phyloP scores from a whole-genome alignment of 1,284 basidiomycete species.

The Clitocybe nebularis region DNA sequence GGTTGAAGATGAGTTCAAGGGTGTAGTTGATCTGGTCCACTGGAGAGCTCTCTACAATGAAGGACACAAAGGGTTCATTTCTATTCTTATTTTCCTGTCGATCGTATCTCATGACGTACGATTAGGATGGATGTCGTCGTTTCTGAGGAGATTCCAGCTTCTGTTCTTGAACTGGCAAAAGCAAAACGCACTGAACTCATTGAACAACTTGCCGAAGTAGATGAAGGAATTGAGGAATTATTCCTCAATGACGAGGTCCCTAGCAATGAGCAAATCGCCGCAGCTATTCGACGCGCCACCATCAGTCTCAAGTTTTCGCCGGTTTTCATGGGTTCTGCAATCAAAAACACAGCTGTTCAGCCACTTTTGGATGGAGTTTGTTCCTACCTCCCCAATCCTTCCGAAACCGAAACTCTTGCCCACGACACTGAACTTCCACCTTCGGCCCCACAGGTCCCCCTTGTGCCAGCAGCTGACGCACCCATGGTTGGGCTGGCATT shows the following conservation, averaged over 20 bases:
- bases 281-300: slow-evolving; percentile 88
- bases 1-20: slow-evolving; percentile 82
- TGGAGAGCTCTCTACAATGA: slow-evolving; percentile 97
- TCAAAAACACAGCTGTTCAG: slow-evolving; percentile 98
- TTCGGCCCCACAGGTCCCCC: slow-evolving; percentile 65
- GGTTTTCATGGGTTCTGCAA: slow-evolving; percentile 95
- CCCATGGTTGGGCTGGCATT: slow-evolving; percentile 95
- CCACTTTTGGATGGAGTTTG: slow-evolving; percentile 94
- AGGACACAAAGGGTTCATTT: slow-evolving; percentile 85
- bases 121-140: slow-evolving; percentile 75
- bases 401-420: slow-evolving; percentile 78
- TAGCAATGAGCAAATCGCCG: slow-evolving; percentile 69
- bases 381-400: slow-evolving; percentile 91
- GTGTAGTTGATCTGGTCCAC: slow-evolving; percentile 91
- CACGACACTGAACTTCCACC: slow-evolving; percentile 77
- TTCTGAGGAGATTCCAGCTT: slow-evolving; percentile 84
- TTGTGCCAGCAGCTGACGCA: slow-evolving; percentile 79
- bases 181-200: slow-evolving; percentile 89
- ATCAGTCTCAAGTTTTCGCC: slow-evolving; percentile 90
- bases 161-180: slow-evolving; percentile 69
- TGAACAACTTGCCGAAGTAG: slow-evolving; percentile 94
- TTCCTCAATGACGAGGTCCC: slow-evolving; percentile 86
- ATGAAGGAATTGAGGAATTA: slow-evolving; percentile 91
- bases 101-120: slow-evolving; percentile 1
- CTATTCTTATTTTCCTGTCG: background rate